Base-by-base conservation (phyloP, 768 basidiomycete species). In the Ramaria sp. region DNA sequence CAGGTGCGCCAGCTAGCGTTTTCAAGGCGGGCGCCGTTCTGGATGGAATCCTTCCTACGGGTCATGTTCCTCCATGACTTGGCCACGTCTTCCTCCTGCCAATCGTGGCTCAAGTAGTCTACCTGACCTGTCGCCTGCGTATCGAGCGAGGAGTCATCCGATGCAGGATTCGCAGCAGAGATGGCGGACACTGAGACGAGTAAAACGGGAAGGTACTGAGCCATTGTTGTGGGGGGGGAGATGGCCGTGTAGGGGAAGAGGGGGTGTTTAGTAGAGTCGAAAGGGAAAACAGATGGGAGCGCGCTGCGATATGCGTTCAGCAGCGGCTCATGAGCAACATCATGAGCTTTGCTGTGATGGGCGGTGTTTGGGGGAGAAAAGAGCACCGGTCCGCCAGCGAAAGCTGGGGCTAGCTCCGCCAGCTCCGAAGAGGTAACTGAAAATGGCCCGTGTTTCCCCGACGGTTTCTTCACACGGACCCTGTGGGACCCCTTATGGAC, bases 41-140 rank as follows among this genome's bases (percentile, higher is more conserved):
- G 82, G 64, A 99, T 96, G 70, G 92, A 95, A 66, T 95, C 88
- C 80, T 98, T 99, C 75, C 93, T 91, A 54, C 89, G 78, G 45
- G 95, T 98, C 92, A 97, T 98, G 66, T 83, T 90, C 60, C 94
- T 78, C 95, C 95, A 99, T n/a, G 85, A 88, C 53, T 88, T 83
- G 91, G 92, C 96, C 10, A 98, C 90, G 67, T 99, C 95, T 69
- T 97, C 95, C 68, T 99, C 95, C 61, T 83, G 76, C 95, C 95
- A 99, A 52, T 96, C 80, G 67, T 98, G 93, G 38, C 88, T 93
- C 61, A 99, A 85, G 70, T 99, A 99, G 78, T 99, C 95, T 64
- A 99, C 95, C 74, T 95, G 94, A 50, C 87, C 90, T 38, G 82
- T 81, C 24, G 95, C 88, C 13, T 86, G 78, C 47, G 88, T 86